A percentile compares a stretch with the other conserved stretches of the same genome.
Conservation (phyloP, 2,329 filamentous ascomycete genomes). For the Claviceps spartinae region DNA sequence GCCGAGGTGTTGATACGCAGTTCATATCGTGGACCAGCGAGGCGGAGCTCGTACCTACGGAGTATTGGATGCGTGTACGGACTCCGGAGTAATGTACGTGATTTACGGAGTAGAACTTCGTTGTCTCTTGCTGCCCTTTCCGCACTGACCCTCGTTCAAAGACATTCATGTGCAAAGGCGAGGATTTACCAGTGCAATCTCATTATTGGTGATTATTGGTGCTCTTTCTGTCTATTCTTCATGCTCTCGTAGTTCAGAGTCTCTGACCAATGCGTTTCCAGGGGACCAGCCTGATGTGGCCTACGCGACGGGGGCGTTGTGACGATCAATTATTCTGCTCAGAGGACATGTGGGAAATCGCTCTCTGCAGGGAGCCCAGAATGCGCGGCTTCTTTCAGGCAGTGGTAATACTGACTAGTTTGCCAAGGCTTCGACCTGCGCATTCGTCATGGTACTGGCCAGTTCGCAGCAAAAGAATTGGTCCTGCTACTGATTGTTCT, state of each 20-base stretch:
- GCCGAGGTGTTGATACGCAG: constrained; percentile 2
- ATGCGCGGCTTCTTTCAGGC: neutral
- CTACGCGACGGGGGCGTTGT: neutral
- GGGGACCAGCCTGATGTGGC: neutral
- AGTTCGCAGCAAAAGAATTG: neutral
- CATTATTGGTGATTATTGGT: too few species aligned
- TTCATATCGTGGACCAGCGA: too few species aligned
- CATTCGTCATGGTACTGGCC: neutral
- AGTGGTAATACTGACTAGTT: neutral
- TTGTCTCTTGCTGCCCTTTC: too few species aligned
- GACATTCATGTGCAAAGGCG: too few species aligned
- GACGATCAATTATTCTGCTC: neutral
- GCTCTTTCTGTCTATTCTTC: too few species aligned
- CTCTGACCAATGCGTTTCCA: neutral
- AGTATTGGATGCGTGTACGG: too few species aligned
- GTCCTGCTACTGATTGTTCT: neutral
- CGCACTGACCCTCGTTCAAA: too few species aligned
- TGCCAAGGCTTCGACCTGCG: neutral
- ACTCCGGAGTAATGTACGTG: too few species aligned
- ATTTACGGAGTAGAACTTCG: too few species aligned
- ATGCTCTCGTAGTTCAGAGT: too few species aligned
- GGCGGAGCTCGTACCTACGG: too few species aligned
- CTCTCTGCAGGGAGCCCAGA: neutral
- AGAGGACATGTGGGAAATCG: neutral
- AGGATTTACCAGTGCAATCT: too few species aligned